Percentiles rank a stretch among this genome's conserved stretches.
Evolutionary conservation across 176 grass and related monocot genomes (phyloP).

Genomic region (Carex myosuroides): DNA sequence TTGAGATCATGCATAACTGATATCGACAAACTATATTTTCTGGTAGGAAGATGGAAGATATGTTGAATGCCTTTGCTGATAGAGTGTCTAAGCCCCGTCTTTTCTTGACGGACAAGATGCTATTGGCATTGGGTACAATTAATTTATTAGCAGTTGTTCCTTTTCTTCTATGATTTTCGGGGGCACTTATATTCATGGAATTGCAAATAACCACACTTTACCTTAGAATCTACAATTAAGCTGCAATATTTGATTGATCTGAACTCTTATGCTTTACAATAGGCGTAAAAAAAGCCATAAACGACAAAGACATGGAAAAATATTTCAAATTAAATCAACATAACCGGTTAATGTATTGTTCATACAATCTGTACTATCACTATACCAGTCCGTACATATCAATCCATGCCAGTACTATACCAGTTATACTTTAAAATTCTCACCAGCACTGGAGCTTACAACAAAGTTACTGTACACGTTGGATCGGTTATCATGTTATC

Average conservation of each 20-base stretch:
- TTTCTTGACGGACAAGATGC: slow-evolving; percentile 81
- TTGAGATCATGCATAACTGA: background rate
- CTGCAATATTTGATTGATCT: background rate
- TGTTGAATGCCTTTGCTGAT: slow-evolving; percentile 85
- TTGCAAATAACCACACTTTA: background rate
- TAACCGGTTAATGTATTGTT: background rate
- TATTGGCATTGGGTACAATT: slow-evolving; percentile 62
- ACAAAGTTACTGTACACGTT: background rate
- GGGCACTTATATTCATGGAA: background rate
- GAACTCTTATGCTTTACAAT: background rate
- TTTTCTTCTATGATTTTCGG: background rate
- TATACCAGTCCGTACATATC: background rate
- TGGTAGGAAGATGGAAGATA: slow-evolving; percentile 79
- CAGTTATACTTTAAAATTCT: background rate
- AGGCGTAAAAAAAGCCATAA: background rate
- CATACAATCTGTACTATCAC: background rate
- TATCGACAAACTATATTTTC: slow-evolving; percentile 25
- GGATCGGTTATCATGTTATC: background rate
- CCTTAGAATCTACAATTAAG: background rate
- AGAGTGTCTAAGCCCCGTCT: slow-evolving; percentile 79
- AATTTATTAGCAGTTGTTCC: background rate
- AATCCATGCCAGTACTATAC: background rate
- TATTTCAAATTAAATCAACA: background rate
- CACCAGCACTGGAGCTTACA: background rate
- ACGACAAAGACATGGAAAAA: background rate